Percentiles rank a stretch among this genome's conserved stretches.
These are phyloP conservation scores for Pseudocercospora pini-densiflorae DNA, from an alignment of 2,329 filamentous ascomycete species.

Conservation along the genomic window DNA sequence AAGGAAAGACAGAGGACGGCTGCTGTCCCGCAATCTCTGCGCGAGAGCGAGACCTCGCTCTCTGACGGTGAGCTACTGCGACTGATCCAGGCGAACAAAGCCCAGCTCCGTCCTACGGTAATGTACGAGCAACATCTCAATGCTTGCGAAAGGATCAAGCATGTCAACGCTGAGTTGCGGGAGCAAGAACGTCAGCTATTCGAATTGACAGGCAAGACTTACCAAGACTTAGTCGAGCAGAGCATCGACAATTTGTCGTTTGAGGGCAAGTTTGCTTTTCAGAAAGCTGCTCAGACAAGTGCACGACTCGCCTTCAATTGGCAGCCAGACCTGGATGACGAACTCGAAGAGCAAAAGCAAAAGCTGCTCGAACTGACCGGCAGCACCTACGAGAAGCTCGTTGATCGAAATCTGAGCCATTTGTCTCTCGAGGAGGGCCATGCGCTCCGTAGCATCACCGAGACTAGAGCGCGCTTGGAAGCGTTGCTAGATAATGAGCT, in stretches of 20 bases:
- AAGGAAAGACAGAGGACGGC: neutral
- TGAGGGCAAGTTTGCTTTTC: too few relatives aligned
- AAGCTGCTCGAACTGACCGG: neutral
- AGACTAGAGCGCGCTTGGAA: neutral
- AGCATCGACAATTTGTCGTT: too few relatives aligned
- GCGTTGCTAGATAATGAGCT: neutral
- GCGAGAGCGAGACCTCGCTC: neutral
- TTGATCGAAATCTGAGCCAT: neutral
- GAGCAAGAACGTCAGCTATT: too few relatives aligned
- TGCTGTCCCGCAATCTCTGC: neutral
- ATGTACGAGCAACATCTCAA: neutral
- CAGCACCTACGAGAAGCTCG: neutral
- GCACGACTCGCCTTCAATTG: too few relatives aligned
- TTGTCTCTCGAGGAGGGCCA: neutral
- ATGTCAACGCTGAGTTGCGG: neutral
- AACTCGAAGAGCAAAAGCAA: neutral
- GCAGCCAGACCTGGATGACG: neutral
- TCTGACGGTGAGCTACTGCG: neutral
- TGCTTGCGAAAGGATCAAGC: neutral
- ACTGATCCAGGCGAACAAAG: neutral
- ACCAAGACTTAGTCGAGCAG: too few relatives aligned
- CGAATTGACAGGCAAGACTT: too few relatives aligned
- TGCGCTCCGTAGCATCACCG: neutral
- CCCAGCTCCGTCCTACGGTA: neutral
- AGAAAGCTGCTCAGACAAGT: too few relatives aligned